Base-by-base conservation (phyloP, 139 green algal genomes). In the Closterium sp. region DNA sequence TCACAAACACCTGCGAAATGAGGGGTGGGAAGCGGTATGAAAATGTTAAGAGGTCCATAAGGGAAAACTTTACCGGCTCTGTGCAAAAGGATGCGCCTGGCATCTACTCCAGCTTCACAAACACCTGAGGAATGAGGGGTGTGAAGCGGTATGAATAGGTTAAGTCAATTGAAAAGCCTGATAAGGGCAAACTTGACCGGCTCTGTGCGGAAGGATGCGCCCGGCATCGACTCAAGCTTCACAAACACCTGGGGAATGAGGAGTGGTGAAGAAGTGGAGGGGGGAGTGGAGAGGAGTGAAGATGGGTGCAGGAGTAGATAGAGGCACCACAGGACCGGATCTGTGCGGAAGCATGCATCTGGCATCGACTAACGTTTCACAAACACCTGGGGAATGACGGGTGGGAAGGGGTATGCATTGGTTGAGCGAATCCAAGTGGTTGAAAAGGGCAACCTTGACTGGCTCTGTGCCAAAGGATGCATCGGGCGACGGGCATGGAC, bases 11-110 rank as follows among this genome's bases (percentile, higher is more conserved):
- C 30, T 33, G 30, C 2, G 30, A 16, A 36, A 91, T 43, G 97
- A 90, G 69, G 66, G 34, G 86, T 94, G 96, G 85, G 99, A 92
- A 23, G 98, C 98, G 31, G 95, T 90, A 76, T 99, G n/a, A n/a
- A n/a, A n/a, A n/a, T n/a, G n/a, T n/a, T n/a, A 55, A 55, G 5
- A 55, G 36, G 36, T 6, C 36, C 4, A 55, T 55, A 6, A 55
- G 36, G 36, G 36, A 4, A 55, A 55, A 4, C 36, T 55, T 55
- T 4, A 55, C 36, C 6, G 36, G 36, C 36, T 6, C n/a, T n/a
- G n/a, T n/a, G n/a, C n/a, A n/a, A n/a, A n/a, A n/a, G n/a, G n/a
- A n/a, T n/a, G n/a, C n/a, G n/a, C n/a, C n/a, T n/a, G n/a, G n/a
- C n/a, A n/a, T n/a, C n/a, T n/a, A n/a, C n/a, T n/a, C n/a, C n/a